Conservation (phyloP, 176 grass and related monocot species). For the Coix lacrymajobi region DNA sequence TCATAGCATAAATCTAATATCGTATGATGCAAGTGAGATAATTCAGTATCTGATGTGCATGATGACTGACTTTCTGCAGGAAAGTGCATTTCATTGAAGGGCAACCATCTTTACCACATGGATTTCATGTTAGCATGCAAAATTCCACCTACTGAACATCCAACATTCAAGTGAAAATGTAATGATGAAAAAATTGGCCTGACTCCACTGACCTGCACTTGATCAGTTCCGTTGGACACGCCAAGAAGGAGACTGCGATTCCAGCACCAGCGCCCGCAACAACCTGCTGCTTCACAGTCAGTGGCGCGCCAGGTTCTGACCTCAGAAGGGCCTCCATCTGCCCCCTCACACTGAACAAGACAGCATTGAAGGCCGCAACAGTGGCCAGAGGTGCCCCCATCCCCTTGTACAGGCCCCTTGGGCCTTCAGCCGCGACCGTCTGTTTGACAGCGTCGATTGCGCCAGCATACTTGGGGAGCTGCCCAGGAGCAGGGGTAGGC, state of each 20-base stretch:
- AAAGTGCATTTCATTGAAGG: neutral
- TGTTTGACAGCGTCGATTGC: conserved; percentile 89
- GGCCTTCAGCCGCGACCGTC: conserved; percentile 65
- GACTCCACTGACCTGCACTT: conserved; percentile 68
- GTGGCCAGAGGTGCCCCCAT: conserved; percentile 93
- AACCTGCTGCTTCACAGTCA: conserved; percentile 74
- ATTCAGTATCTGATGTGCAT: neutral
- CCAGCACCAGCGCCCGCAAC: conserved; percentile 72
- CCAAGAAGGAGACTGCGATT: conserved; percentile 70
- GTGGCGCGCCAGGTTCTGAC: conserved; percentile 38
- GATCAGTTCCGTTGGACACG: conserved; percentile 88
- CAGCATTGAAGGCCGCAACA: conserved; percentile 79
- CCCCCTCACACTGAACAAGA: conserved; percentile 76
- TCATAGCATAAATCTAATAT: neutral
- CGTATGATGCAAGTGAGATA: neutral
- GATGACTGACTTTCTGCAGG: neutral
- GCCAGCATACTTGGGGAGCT: conserved; percentile 66
- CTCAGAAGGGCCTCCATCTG: conserved; percentile 78
- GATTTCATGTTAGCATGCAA: too few relatives aligned
- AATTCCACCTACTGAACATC: neutral
- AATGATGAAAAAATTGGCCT: neutral
- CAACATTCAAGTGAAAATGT: neutral
- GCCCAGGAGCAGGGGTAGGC: conserved; percentile 58
- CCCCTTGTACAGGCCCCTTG: conserved; percentile 83
- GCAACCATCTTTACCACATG: neutral